These are phyloP conservation scores for Trichoderma sp. DNA, from an alignment of 2,329 filamentous ascomycete genomes.

Conservation along the genomic window DNA sequence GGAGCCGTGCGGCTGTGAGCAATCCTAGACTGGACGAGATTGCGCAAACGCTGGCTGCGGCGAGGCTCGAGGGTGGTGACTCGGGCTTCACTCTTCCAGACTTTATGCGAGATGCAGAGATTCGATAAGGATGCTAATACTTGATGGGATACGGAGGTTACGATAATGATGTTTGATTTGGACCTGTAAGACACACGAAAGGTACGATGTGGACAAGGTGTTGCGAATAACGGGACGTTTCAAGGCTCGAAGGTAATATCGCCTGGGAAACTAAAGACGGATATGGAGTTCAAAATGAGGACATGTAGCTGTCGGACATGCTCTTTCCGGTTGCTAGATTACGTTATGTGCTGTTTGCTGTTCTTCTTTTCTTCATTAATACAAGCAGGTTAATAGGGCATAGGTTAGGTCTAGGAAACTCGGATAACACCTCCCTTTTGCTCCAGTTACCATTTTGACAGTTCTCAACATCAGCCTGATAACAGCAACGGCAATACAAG, in stretches of 20 bases:
- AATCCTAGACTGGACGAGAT: conserved; percentile 29
- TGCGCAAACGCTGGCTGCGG: conserved; percentile 28
- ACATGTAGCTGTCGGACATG: not conserved
- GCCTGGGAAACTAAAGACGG: not conserved
- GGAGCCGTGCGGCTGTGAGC: conserved; percentile 4
- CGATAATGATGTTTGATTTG: not conserved
- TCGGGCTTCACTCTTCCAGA: conserved; percentile 38
- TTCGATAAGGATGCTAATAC: conserved; percentile 31
- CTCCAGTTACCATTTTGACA: not conserved
- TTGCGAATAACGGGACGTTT: not conserved
- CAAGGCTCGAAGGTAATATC: not conserved
- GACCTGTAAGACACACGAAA: not conserved
- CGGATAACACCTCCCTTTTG: not conserved
- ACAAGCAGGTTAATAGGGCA: no score
- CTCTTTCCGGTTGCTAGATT: not conserved
- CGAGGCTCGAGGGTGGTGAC: conserved; percentile 34
- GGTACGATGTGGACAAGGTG: not conserved
- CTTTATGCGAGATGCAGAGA: conserved; percentile 43
- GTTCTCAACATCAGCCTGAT: not conserved
- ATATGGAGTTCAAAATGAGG: conserved; percentile 7
- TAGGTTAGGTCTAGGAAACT: not conserved
- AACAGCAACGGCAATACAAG: not conserved
- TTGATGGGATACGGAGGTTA: not conserved
- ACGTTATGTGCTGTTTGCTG: not conserved
- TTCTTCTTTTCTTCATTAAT: not conserved